Evolutionary conservation across 1,139 yeast genomes (phyloP).

Genomic region (Arxiozyma slooffiae): DNA sequence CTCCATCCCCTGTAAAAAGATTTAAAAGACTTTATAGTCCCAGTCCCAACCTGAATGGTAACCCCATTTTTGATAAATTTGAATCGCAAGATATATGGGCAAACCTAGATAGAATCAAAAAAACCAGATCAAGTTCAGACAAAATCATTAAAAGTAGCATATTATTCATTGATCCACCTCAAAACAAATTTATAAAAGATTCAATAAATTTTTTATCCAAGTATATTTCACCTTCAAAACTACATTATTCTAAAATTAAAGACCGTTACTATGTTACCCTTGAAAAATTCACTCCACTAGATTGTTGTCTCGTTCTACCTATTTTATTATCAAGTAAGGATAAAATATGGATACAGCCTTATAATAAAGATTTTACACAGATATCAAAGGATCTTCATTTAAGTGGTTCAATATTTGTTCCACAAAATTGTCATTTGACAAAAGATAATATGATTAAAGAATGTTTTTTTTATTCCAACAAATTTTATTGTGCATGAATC

Average conservation of each 20-base stretch:
- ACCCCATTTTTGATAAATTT: neutral
- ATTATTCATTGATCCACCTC: slow-evolving; percentile 13
- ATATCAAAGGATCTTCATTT: slow-evolving; percentile 11
- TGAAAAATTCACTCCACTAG: slow-evolving; percentile 16
- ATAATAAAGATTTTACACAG: slow-evolving; percentile 9
- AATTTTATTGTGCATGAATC: slow-evolving; percentile 1
- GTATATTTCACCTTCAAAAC: slow-evolving; percentile 12
- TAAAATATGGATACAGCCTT: slow-evolving; percentile 10
- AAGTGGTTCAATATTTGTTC: slow-evolving; percentile 17
- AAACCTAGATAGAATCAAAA: slow-evolving; percentile 17
- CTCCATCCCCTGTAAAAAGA: slow-evolving; percentile 2
- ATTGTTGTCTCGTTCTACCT: slow-evolving; percentile 20
- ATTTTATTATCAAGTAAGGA: slow-evolving; percentile 14
- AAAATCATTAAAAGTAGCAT: slow-evolving; percentile 14
- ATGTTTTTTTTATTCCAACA: neutral
- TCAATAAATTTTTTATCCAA: slow-evolving; percentile 13
- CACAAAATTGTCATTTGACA: slow-evolving; percentile 6
- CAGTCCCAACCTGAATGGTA: neutral
- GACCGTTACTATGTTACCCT: slow-evolving; percentile 7
- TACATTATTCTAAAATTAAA: slow-evolving; percentile 5
- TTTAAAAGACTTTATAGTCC: neutral
- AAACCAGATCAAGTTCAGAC: slow-evolving; percentile 9
- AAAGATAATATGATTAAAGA: slow-evolving; percentile 4
- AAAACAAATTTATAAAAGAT: slow-evolving; percentile 2
- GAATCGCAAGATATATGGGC: slow-evolving; percentile 23